Percentiles rank a stretch among this genome's conserved stretches.
Conservation (phyloP, 1,284 basidiomycete species). For the Cutaneotrichosporon sp. region DNA sequence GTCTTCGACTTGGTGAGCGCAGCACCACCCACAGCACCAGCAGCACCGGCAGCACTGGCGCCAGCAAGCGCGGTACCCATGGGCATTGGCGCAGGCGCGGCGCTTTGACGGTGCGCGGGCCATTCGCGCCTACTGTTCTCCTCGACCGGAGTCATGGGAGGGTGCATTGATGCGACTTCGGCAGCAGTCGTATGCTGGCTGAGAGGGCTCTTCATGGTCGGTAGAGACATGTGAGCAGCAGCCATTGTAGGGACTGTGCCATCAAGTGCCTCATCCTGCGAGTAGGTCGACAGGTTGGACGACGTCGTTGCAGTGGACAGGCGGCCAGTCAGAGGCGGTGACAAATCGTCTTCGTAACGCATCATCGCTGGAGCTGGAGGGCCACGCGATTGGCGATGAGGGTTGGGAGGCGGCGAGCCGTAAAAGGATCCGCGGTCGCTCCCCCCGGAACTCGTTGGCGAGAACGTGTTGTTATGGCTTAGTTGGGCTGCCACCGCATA, state of each 20-base stretch:
- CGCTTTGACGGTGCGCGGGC: neutral
- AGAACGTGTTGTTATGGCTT: slow-evolving; percentile 25
- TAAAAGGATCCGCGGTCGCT: slow-evolving; percentile 31
- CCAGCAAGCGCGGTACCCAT: neutral
- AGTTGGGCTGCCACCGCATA: slow-evolving; percentile 52
- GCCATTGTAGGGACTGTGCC: slow-evolving; percentile 1
- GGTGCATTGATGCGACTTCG: slow-evolving; percentile 14
- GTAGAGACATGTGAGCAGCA: slow-evolving; percentile 19
- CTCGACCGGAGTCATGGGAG: slow-evolving; percentile 11
- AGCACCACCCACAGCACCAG: slow-evolving; percentile 4
- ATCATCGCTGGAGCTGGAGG: slow-evolving; percentile 47
- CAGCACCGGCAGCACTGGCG: neutral
- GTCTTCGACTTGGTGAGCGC: slow-evolving; percentile 57
- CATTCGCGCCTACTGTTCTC: neutral
- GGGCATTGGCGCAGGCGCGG: neutral
- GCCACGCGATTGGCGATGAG: slow-evolving; percentile 25
- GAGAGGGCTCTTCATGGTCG: slow-evolving; percentile 31
- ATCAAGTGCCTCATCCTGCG: slow-evolving; percentile 4
- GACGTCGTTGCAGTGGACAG: slow-evolving; percentile 15
- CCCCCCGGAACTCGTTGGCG: slow-evolving; percentile 24
- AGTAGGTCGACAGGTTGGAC: slow-evolving; percentile 14
- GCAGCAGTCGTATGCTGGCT: slow-evolving; percentile 34
- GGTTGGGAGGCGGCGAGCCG: slow-evolving; percentile 19
- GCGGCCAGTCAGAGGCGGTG: slow-evolving; percentile 24
- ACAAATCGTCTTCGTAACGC: slow-evolving; percentile 45